These are phyloP conservation scores for Oldenlandia corymbosa DNA, from an alignment of 257 asterid genomes.

Conservation along the genomic window DNA sequence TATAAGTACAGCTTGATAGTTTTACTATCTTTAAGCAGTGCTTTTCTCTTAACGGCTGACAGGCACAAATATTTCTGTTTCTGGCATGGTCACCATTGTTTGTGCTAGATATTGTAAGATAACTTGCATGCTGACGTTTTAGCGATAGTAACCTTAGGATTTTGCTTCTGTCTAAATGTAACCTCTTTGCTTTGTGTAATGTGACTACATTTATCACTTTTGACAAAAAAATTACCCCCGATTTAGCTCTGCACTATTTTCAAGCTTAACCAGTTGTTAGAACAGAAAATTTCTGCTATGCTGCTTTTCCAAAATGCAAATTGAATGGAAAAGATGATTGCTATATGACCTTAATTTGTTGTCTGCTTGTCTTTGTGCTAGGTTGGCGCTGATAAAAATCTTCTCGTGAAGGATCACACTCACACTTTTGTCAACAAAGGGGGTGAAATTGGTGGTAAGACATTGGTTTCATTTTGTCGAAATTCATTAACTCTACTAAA, in stretches of 20 bases:
- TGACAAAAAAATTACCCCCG: background rate
- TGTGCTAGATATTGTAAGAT: too few species aligned
- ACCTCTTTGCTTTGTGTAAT: too few species aligned
- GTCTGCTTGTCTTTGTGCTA: conserved; percentile 18
- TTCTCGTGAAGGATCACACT: conserved; percentile 91
- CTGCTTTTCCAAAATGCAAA: background rate
- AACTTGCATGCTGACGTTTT: too few species aligned
- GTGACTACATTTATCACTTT: too few species aligned
- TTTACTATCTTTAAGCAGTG: too few species aligned
- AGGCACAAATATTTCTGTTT: too few species aligned
- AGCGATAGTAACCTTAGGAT: too few species aligned
- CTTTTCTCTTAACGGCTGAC: too few species aligned
- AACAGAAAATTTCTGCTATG: background rate
- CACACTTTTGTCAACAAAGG: conserved; percentile 96
- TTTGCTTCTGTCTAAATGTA: too few species aligned
- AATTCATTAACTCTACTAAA: background rate
- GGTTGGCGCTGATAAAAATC: conserved; percentile 94
- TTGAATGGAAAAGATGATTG: background rate
- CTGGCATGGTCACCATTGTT: too few species aligned
- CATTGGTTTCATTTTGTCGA: conserved; percentile 9
- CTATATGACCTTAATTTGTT: conserved; percentile 16
- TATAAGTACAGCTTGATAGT: background rate
- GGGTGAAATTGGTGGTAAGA: conserved; percentile 91
- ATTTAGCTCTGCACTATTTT: background rate
- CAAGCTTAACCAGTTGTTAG: background rate